Evolutionary conservation across 164 flowering plant genomes (phyloP), one percentile per base, ranked within the genome.

Genomic region (Aristolochia fimbriata): DNA sequence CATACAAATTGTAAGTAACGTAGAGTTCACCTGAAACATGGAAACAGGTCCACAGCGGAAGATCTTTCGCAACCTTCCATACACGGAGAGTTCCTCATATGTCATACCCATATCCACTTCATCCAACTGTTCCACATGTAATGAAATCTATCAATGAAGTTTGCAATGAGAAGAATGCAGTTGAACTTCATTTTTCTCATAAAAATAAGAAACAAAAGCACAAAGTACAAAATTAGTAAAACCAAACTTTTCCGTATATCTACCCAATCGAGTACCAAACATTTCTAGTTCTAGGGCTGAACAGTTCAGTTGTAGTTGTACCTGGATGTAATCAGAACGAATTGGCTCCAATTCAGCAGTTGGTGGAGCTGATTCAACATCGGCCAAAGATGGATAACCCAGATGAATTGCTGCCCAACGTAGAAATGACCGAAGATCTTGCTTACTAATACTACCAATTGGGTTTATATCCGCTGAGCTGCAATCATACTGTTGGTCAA

Each of bases 61-160:
- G 56, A 87, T 84, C 76, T 92, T 92, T 13, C 97, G 80, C 78
- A 89, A 41, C 67, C 97, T 81, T 67, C 96, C 97, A 57, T 92
- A 92, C 47, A 84, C 83, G 8, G 97, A 92, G 55, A 92, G 88
- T 72, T 92, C 98, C 70, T 87, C 96, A 52, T 92, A 86, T 33
- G 98, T 92, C 97, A 92, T 92, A 57, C 97, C 97, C 96, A 92
- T 92, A 72, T 89, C 98, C 59, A 92, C 97, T 76, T 89, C 98
- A 73, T 92, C 98, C 62, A 87, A 76, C 96, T 89, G 79, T 68
- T 70, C 31, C 30, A 68, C 61, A 71, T 16, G 68, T 37, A 56
- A 54, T 0, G n/a, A 25, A 31, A 17, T 3, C 24, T 51, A 20
- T 20, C 24, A 51, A 19, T 31, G 37, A 31, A 31, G 3, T 31